Evolutionary conservation across 352 stramenopile species (phyloP), one percentile per base, ranked within the genome.

Genomic region (Pythium utonaiense): DNA sequence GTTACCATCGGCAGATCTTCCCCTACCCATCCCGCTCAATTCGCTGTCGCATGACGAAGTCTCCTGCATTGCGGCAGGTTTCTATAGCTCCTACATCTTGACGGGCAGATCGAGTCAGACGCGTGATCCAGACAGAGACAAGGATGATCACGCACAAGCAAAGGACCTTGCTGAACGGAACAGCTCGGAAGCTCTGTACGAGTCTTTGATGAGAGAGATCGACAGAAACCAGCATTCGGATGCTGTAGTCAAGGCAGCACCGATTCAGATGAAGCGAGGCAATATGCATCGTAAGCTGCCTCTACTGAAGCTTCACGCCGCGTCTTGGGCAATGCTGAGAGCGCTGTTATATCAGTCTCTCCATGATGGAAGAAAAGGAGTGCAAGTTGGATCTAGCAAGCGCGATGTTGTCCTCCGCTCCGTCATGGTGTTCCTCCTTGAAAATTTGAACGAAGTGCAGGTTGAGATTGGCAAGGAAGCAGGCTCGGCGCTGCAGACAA

Each of bases 1-100:
- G 8, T 57, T 96, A 6, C 80, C 86, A 19, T 93, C 86, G 3
- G 86, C 84, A 16, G 86, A 96, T 33, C 54, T 96, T 2, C 86
- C 86, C 2, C 69, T 96, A 2, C 84, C 83, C 0, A 77, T 94
- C 21, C 81, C 83, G 31, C 87, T 80, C 0, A 91, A 89, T 58
- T 80, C 83, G 8, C 69, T 94, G 6, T 69, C 80, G 21, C 86
- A 86, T n/a, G 83, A 93, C 57, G 83, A 96, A 66, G 86, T 91
- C 12, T 80, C 91, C 17, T 75, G 74, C 53, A 77, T 96, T 28
- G 84, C 86, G 1, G 86, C 86, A 27, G 86, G 84, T 0, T 96
- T 96, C 66, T 96, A 94, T 66, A 94, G 84, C 57, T 94, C 84
- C 6, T 96, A 96, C 24, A 92, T 96, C 33, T 67, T 96, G 21